Conservation (phyloP, 768 basidiomycete genomes). For the Daedalea quercina region DNA sequence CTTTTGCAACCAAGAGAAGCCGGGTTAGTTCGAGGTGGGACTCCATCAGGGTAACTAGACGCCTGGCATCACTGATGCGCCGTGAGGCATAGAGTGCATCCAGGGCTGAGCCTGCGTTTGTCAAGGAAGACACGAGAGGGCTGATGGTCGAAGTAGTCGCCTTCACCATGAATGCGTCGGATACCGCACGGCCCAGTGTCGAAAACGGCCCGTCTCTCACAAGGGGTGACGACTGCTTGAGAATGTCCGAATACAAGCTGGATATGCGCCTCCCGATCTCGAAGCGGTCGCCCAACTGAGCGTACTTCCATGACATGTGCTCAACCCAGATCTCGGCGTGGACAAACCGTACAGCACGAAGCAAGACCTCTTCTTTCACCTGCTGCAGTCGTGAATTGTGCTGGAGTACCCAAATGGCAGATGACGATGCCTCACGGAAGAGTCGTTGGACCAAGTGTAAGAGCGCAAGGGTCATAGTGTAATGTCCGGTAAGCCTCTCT, state of each 20-base stretch:
- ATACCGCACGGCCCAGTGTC: slow-evolving; percentile 52
- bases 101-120: slow-evolving; percentile 53
- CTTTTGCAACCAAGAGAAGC: slow-evolving; percentile 60
- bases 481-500: slow-evolving; percentile 66
- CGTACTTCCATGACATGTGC: slow-evolving; percentile 82
- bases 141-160: slow-evolving; percentile 77
- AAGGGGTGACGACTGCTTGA: slow-evolving; percentile 54
- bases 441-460: slow-evolving; percentile 72
- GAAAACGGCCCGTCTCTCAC: slow-evolving; percentile 52
- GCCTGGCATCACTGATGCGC: slow-evolving; percentile 61
- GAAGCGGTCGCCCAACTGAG: slow-evolving; percentile 73
- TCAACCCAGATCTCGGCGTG: slow-evolving; percentile 88
- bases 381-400: slow-evolving; percentile 57
- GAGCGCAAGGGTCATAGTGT: slow-evolving; percentile 78
- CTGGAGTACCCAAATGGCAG: slow-evolving; percentile 38
- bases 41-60: slow-evolving; percentile 63
- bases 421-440: slow-evolving; percentile 63
- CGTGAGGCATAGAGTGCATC: slow-evolving; percentile 53
- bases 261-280: slow-evolving; percentile 70
- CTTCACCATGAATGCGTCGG: slow-evolving; percentile 66
- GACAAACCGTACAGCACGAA: slow-evolving; percentile 71
- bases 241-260: slow-evolving; percentile 57
- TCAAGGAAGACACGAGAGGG: slow-evolving; percentile 69
- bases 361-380: slow-evolving; percentile 78
- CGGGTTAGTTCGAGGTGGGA: slow-evolving; percentile 57